Base-by-base conservation (phyloP, 2,329 filamentous ascomycete species). In the Xylaria sp. region DNA sequence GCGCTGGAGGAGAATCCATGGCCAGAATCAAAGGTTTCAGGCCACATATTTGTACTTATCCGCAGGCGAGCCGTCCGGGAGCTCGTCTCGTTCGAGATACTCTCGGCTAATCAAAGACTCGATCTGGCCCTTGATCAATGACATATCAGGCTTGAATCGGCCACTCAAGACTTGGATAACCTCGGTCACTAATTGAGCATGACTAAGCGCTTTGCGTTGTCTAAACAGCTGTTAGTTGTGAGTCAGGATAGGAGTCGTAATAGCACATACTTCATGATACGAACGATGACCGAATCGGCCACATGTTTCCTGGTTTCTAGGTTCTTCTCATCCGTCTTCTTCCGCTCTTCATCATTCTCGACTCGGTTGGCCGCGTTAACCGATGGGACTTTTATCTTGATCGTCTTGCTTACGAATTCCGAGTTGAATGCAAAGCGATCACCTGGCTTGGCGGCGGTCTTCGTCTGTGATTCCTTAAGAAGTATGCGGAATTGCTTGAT, bases 331-430 rank as follows among this genome's bases (percentile, higher is more conserved):
- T 94, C 90, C 0, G 92, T 95, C 60, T 88, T 88, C 79, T 88
- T 90, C 57, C 90, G 83, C 79, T 92, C 89, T 2, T 87, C 84
- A 72, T 88, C 83, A 61, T 89, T 93, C 81, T 98, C 95, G 0
- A 97, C 92, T 81, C 93, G 96, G 78, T 93, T 97, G 21, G 91
- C 88, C 0, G 90, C 88, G 59, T 89, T 92, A 73, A 97, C 92
- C 5, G 96, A 91, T 25, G 93, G 93, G 23, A 96, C 93, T 80
- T 97, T 97, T 81, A 98, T 93, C 79, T 93, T 93, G 76, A 96
- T 87, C 59, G 92, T 90, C 77, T 93, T 94, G 81, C 92, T 94
- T 57, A 88, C 85, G 81, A 97, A 98, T 16, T 89, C 85, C 37
- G 90, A 84, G 77, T 98, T 98, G 84, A 94, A 97, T 9, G 83